Evolutionary conservation across 1,284 basidiomycete genomes (phyloP).

Genomic region (Pseudozyma tsukubaensis): DNA sequence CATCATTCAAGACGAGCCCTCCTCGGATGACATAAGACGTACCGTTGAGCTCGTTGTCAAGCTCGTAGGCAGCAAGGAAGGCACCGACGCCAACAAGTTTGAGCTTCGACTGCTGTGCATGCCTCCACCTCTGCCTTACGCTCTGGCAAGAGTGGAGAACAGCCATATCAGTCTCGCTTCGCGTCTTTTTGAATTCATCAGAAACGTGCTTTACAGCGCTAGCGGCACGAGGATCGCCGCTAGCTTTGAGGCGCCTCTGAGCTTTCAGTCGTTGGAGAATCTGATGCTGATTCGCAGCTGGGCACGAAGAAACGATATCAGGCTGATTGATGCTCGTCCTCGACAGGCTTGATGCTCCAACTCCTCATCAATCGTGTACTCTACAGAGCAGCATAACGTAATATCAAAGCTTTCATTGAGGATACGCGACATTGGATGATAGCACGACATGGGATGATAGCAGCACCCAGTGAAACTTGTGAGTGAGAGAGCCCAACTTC

Average conservation of each 20-base stretch:
- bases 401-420: too few relatives aligned
- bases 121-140: not conserved
- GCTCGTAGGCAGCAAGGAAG: constrained; percentile 11
- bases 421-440: too few relatives aligned
- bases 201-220: not conserved
- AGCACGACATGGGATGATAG: too few relatives aligned
- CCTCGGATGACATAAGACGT: constrained; percentile 2
- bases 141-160: not conserved
- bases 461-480: too few relatives aligned
- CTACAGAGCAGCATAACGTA: too few relatives aligned
- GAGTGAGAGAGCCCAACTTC: too few relatives aligned
- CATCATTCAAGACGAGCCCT: not conserved
- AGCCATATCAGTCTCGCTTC: constrained; percentile 10
- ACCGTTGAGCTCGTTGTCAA: constrained; percentile 11
- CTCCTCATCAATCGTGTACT: too few relatives aligned
- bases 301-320: constrained; percentile 9
- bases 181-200: constrained; percentile 11
- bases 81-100: not conserved
- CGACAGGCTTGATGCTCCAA: too few relatives aligned
- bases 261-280: not conserved
- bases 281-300: constrained; percentile 3
- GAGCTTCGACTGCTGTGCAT: constrained; percentile 19
- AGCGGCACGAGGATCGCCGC: constrained; percentile 5
- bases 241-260: constrained; percentile 20
- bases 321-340: constrained; percentile 11